Base-by-base conservation (phyloP, 805 yeast species). In the Yamadazyma ubonensis region DNA sequence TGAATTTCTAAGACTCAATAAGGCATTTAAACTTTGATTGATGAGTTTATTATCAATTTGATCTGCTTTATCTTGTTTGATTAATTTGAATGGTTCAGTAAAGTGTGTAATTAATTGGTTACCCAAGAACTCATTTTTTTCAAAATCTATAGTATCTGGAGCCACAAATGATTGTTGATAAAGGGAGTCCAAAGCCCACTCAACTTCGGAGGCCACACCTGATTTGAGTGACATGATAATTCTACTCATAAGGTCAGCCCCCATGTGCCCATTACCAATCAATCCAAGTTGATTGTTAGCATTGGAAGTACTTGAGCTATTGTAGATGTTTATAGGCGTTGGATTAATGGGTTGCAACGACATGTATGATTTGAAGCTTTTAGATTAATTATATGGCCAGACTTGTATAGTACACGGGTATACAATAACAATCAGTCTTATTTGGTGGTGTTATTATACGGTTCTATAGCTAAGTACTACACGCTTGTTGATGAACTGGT, bases 1-100 rank as follows among this genome's bases (percentile, higher is more conserved):
- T 33, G 86, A 64, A 59, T 93, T 93, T 54, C 98, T 73, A 41
- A 93, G 65, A 14, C 86, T 76, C 30, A 93, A 67, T 51, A 82
- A 71, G 6, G 83, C 71, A 54, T 67, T 69, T 35, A 65, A 60
- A 42, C 69, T 58, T 34, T 51, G 51, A 31, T 56, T 52, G 29
- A 68, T 44, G 16, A 45, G 30, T 8, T 49, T 50, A 18, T 49
- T 51, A 12, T 49, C 47, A 18, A 61, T 38, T 16, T 49, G 36
- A 12, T 36, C 35, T 1, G 41, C 38, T 22, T 52, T 48, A 7
- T 49, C 44, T 14, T 52, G 58, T 15, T 43, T 34, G 15, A 61
- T 49, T 32, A 45, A 41, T 22, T 52, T 61, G 50, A 50, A 58
- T 45, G 74, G 66, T 43, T 52, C 51, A 46, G 60, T 51, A 57